A percentile compares a stretch with the other conserved stretches of the same genome.
phyloP scores from a whole-genome alignment of 306 rosid species.

The Macrotyloma uniflorum region DNA sequence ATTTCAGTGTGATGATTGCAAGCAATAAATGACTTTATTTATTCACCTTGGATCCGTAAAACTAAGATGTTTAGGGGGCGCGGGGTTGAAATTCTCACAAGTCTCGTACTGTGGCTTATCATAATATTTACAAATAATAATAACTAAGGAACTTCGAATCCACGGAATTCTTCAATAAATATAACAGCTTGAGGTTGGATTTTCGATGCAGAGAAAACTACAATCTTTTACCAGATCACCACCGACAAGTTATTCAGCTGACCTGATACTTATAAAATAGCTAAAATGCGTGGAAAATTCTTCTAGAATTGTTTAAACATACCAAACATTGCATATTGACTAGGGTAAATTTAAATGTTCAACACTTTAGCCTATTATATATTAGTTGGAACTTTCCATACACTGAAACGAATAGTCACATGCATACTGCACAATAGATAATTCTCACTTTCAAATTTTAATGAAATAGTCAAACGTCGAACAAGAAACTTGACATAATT shows the following conservation, averaged over 20 bases:
- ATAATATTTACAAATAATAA: background rate
- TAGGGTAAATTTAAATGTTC: background rate
- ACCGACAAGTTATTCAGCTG: background rate
- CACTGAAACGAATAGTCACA: background rate
- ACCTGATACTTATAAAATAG: background rate
- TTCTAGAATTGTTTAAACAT: background rate
- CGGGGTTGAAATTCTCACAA: background rate
- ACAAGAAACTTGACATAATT: background rate
- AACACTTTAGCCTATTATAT: background rate
- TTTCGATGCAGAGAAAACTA: background rate
- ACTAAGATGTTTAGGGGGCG: background rate
- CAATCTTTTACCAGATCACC: background rate
- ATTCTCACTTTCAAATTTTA: conserved; percentile 19
- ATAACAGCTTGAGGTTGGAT: background rate
- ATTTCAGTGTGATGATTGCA: background rate
- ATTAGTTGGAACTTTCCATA: background rate
- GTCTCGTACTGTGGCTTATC: background rate
- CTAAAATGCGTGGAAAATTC: background rate
- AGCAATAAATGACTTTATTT: background rate
- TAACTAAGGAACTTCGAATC: background rate
- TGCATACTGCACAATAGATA: background rate
- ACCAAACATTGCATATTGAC: background rate
- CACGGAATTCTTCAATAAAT: background rate
- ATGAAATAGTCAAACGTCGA: background rate
- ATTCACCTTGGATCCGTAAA: conserved; percentile 36